Base-by-base conservation (phyloP, 371 early-diverging fungal species). In the Choanephora cucurbitarum region DNA sequence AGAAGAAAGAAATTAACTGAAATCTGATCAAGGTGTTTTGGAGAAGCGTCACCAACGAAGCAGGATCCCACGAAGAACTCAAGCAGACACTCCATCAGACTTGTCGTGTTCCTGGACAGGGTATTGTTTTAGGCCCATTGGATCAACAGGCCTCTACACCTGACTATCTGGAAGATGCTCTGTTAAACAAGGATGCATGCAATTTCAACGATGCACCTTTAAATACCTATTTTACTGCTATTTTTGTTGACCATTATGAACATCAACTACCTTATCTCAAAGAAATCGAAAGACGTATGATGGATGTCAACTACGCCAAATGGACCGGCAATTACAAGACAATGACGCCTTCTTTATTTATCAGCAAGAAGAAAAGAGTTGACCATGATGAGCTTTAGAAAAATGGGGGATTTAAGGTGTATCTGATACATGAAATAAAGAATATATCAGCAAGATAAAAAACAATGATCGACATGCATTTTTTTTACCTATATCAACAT, bases 301-400 rank as follows among this genome's bases (percentile, higher is more conserved):
- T 77, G 51, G 46, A 64, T 0, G 45, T 69, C 7, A 77, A 77
- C 44, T 65, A 58, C 44, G 66, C 64, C n/a, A 68, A 67, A 46
- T 72, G 57, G 64, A 53, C 44, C 23, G 67, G 69, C 11, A 49
- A 56, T 9, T 57, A 60, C 43, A 39, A 34, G 3, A 33, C 37
- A 11, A n/a, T 66, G 13, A 24, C 31, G 14, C 55, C 58, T 31
- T 51, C 62, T 28, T 17, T 17, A n/a, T 50, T 51, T 21, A 13
- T 49, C 5, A 32, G 7, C 18, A 52, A 24, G 33, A 44, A 49
- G 44, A 39, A 40, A 21, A 46, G 51, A 13, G 24, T 52, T n/a
- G 42, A 49, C 19, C 58, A 62, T 49, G 66, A 69, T 47, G 71
- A 70, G 13, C 61, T 70, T 39, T 70, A 54, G 57, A n/a, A n/a